Evolutionary conservation across 345 rosid genomes (phyloP).

Genomic region (Iberis pinnata): DNA sequence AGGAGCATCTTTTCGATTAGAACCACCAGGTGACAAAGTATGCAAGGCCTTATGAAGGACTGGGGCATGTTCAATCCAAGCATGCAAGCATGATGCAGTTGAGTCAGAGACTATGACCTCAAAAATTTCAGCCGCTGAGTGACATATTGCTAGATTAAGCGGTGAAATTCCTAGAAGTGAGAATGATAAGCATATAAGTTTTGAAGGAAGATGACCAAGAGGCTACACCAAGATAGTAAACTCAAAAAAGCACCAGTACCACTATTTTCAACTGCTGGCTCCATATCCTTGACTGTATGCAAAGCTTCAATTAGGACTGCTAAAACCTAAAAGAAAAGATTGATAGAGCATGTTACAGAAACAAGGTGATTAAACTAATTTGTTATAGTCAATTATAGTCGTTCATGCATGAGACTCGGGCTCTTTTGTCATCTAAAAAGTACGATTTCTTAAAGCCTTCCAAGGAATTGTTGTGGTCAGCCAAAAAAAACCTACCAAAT

Average conservation of each 20-base stretch:
- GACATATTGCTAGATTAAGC: slow-evolving; percentile 84
- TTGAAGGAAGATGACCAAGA: slow-evolving; percentile 21
- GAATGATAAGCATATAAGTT: slow-evolving; percentile 27
- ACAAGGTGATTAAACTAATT: slow-evolving; percentile 1
- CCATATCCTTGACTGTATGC: slow-evolving; percentile 70
- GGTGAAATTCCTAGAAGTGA: slow-evolving; percentile 74
- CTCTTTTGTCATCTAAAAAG: slow-evolving; percentile 10
- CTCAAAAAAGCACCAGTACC: slow-evolving; percentile 40
- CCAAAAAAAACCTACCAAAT: slow-evolving; percentile 15
- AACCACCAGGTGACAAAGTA: slow-evolving; percentile 91
- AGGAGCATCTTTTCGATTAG: slow-evolving; percentile 92
- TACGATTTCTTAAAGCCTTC: background rate
- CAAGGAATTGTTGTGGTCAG: background rate
- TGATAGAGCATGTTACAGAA: no score
- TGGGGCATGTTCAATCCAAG: slow-evolving; percentile 86
- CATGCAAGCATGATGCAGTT: slow-evolving; percentile 69
- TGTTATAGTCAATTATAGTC: background rate
- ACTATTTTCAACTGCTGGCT: slow-evolving; percentile 50
- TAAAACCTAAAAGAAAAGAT: slow-evolving; percentile 47
- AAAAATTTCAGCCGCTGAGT: slow-evolving; percentile 93
- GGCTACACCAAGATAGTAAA: slow-evolving; percentile 14
- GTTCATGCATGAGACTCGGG: slow-evolving; percentile 1
- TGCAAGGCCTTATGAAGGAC: slow-evolving; percentile 84
- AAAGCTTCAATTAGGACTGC: slow-evolving; percentile 77
- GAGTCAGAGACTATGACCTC: slow-evolving; percentile 87